Evolutionary conservation across 371 early-diverging fungal genomes (phyloP).

Genomic region (Mortierella sp.): DNA sequence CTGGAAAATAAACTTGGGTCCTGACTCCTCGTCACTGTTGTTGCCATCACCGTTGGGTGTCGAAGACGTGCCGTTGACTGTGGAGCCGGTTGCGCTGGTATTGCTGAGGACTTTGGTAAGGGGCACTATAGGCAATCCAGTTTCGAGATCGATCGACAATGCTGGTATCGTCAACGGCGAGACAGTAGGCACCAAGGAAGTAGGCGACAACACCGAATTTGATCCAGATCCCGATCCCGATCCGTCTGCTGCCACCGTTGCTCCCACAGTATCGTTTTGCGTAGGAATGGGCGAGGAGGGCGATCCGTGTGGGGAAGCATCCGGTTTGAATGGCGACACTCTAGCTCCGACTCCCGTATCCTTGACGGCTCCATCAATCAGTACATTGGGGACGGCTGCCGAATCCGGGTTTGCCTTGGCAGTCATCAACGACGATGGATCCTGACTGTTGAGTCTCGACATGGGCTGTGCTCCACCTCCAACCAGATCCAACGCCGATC

Average conservation of each 20-base stretch:
- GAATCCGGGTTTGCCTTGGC: background rate
- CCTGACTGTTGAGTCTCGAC: conserved; percentile 29
- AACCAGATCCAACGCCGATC: conserved; percentile 2
- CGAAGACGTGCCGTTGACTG: background rate
- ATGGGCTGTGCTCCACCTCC: conserved; percentile 6
- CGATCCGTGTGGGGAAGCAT: background rate
- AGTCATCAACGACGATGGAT: background rate
- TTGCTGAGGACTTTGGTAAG: conserved; percentile 6
- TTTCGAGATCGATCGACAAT: background rate
- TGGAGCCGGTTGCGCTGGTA: background rate
- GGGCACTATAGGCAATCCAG: background rate
- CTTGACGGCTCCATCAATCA: background rate
- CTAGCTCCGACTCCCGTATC: background rate
- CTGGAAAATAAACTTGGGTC: conserved; percentile 30
- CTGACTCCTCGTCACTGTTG: background rate
- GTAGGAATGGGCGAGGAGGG: background rate
- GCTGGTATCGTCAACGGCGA: background rate
- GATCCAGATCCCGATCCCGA: background rate
- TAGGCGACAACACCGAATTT: background rate
- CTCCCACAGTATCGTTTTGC: background rate
- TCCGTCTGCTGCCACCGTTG: background rate
- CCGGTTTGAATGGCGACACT: background rate
- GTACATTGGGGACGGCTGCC: background rate
- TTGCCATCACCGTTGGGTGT: background rate
- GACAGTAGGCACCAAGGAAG: too few relatives aligned